Evolutionary conservation across 2,329 filamentous ascomycete genomes (phyloP).

Genomic region (Microcyclosporella mali): DNA sequence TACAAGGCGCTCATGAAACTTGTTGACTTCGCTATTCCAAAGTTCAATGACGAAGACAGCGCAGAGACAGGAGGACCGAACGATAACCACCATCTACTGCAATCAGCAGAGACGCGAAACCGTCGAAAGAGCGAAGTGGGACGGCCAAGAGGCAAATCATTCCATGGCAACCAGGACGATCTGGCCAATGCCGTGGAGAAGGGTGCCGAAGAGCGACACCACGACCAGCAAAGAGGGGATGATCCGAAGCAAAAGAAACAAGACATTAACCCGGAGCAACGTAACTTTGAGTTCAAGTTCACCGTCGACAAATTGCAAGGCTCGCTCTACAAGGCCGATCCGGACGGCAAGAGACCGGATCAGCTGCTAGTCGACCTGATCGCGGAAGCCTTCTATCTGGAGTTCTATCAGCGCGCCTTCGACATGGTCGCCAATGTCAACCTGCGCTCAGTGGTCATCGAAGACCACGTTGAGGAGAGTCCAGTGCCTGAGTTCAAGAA

Average conservation of each 20-base stretch:
- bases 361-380: constrained; percentile 82
- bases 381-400: constrained; percentile 78
- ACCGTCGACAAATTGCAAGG: constrained; percentile 90
- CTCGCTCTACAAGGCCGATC: constrained; percentile 81
- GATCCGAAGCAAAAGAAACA: constrained; percentile 32
- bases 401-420: constrained; percentile 80
- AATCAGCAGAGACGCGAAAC: constrained; percentile 12
- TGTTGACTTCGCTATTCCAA: constrained; percentile 90
- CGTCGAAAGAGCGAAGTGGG: constrained; percentile 35
- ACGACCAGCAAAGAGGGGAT: constrained; percentile 35
- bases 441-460: constrained; percentile 77
- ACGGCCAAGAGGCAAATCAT: constrained; percentile 62
- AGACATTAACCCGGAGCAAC: constrained; percentile 65
- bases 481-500: constrained; percentile 88
- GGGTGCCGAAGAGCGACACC: constrained; percentile 49
- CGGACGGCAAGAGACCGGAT: constrained; percentile 68
- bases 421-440: constrained; percentile 92
- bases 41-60: constrained; percentile 49
- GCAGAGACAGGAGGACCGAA: constrained; percentile 27
- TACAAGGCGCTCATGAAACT: constrained; percentile 97
- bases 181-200: constrained; percentile 65
- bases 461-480: constrained; percentile 88
- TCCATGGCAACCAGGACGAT: constrained; percentile 65
- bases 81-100: constrained; percentile 35
- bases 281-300: constrained; percentile 94